These are phyloP conservation scores for Fraxinus angustifolia DNA, from an alignment of 305 asterid genomes.

Conservation along the genomic window DNA sequence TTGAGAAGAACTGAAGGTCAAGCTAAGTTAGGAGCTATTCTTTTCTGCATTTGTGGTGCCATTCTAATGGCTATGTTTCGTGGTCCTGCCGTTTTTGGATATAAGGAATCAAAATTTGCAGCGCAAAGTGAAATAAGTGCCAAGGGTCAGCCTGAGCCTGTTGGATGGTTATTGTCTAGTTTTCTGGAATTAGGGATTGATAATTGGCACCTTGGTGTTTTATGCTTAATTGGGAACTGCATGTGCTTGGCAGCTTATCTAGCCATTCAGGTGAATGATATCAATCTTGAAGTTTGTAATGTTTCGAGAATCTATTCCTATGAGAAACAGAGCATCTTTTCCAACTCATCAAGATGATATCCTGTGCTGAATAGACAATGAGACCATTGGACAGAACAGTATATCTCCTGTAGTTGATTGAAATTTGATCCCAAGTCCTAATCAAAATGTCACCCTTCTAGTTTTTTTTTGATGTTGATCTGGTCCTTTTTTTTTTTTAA, in stretches of 20 bases:
- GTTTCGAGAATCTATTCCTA: not conserved
- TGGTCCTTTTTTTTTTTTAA: no score
- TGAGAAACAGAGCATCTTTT: not conserved
- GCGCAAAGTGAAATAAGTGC: slow-evolving; percentile 61
- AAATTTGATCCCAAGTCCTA: not conserved
- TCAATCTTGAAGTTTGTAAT: not conserved
- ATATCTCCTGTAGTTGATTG: not conserved
- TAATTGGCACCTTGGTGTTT: slow-evolving; percentile 74
- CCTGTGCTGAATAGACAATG: not conserved
- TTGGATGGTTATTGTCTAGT: slow-evolving; percentile 62
- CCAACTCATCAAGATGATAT: slow-evolving; percentile 1
- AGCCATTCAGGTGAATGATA: slow-evolving; percentile 68
- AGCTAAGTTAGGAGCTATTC: slow-evolving; percentile 82
- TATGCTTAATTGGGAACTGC: slow-evolving; percentile 84
- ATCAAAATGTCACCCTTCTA: not conserved
- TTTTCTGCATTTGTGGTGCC: slow-evolving; percentile 88
- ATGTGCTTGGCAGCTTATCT: slow-evolving; percentile 78
- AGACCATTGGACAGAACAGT: not conserved
- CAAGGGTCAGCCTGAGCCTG: slow-evolving; percentile 81
- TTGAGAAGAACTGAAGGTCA: slow-evolving; percentile 73
- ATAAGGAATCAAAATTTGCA: slow-evolving; percentile 51
- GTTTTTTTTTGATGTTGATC: not conserved
- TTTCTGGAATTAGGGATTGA: slow-evolving; percentile 53
- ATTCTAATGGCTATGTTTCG: slow-evolving; percentile 77
- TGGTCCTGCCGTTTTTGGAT: slow-evolving; percentile 77